phyloP scores from a whole-genome alignment of 2,329 filamentous ascomycete genomes.

The Neopestalotiopsis sp. region DNA sequence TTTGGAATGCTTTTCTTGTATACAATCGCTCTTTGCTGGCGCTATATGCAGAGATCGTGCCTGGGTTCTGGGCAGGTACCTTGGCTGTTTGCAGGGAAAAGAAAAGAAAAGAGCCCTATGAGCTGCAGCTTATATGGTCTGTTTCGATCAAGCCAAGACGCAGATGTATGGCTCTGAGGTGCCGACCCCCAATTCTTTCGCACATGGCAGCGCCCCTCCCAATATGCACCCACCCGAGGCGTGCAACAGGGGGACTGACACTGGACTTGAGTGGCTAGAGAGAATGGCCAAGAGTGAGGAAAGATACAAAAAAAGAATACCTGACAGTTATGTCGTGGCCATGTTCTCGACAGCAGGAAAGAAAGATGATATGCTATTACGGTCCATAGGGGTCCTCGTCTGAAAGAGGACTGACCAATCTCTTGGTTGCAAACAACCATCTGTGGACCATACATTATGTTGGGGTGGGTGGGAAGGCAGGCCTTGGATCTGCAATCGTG shows the following conservation, averaged over 20 bases:
- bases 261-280: neutral
- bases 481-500: conserved; percentile 19
- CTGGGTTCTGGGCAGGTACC: neutral
- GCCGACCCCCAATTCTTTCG: neutral
- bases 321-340: conserved; percentile 16
- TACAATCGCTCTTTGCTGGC: neutral
- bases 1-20: neutral
- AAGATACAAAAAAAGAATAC: neutral
- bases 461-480: neutral
- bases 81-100: neutral
- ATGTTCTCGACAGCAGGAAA: neutral
- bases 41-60: neutral
- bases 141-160: neutral
- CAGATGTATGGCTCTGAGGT: neutral
- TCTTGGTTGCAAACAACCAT: conserved; percentile 12
- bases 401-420: neutral
- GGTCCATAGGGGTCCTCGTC: conserved; percentile 2
- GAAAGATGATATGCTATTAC: neutral
- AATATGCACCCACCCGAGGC: conserved; percentile 7
- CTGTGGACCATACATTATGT: neutral
- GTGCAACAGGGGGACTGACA: conserved; percentile 3
- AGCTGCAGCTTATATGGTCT: neutral
- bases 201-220: conserved; percentile 14
- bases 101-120: neutral
- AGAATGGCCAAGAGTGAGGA: neutral